A percentile compares a stretch with the other conserved stretches of the same genome.
Evolutionary conservation across 164 flowering plant species (phyloP).

Genomic region (Vitis riparia): DNA sequence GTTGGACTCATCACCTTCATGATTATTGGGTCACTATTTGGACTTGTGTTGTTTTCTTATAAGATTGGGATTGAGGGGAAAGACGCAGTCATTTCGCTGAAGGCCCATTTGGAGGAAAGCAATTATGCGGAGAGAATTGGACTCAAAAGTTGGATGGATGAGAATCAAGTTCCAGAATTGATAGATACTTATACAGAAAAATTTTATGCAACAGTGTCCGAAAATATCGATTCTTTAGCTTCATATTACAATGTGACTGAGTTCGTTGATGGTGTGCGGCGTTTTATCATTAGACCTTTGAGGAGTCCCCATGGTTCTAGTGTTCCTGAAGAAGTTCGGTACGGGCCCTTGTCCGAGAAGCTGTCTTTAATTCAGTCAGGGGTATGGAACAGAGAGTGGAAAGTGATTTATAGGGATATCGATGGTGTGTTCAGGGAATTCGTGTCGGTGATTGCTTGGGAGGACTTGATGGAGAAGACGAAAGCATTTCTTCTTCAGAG

Average conservation of each 20-base stretch:
- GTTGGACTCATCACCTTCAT: background rate
- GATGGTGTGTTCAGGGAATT: background rate
- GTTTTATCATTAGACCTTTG: background rate
- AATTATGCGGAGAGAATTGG: constrained; percentile 11
- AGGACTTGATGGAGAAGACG: background rate
- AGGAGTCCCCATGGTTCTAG: background rate
- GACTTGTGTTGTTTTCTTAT: constrained; percentile 8
- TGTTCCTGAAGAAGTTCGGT: background rate
- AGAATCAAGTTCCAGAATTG: constrained; percentile 6
- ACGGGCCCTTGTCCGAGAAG: background rate
- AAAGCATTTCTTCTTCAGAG: constrained; percentile 2
- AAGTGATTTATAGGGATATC: background rate
- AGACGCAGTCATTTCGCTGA: constrained; percentile 4
- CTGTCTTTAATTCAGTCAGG: background rate
- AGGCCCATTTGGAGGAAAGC: constrained; percentile 6
- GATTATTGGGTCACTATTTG: constrained; percentile 3
- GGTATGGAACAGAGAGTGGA: constrained; percentile 1
- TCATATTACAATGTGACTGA: constrained; percentile 3
- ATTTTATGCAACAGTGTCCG: background rate
- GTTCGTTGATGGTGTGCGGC: background rate
- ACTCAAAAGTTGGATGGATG: constrained; percentile 7
- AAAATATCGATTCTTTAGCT: constrained; percentile 6
- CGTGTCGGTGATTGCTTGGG: background rate
- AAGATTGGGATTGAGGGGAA: constrained; percentile 12
- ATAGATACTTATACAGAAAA: constrained; percentile 1